These are phyloP conservation scores for Andrographis paniculata DNA, from an alignment of 305 asterid genomes.

Conservation along the genomic window DNA sequence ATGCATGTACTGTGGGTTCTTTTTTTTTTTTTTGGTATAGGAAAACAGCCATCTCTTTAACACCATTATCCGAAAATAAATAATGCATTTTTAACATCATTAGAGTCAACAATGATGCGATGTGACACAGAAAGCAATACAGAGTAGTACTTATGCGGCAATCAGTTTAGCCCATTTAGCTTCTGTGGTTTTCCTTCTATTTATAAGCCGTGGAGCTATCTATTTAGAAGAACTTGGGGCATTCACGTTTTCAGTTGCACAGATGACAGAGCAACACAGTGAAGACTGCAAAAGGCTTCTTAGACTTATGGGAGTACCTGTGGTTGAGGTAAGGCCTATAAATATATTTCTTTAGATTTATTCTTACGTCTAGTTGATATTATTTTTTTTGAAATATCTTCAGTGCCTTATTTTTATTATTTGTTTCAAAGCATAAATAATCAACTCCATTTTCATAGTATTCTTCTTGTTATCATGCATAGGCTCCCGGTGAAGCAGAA, in stretches of 20 bases:
- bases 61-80: too few relatives aligned
- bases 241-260: constrained; percentile 24
- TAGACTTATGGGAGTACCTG: constrained; percentile 95
- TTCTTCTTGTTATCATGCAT: constrained; percentile 16
- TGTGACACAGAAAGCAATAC: too few relatives aligned
- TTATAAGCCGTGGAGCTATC: constrained; percentile 5
- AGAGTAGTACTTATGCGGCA: too few relatives aligned
- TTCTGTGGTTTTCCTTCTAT: not conserved
- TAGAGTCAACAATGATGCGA: too few relatives aligned
- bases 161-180: too few relatives aligned
- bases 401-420: too few relatives aligned
- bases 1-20: too few relatives aligned
- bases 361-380: constrained; percentile 3
- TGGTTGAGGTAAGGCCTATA: constrained; percentile 61
- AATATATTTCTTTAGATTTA: constrained; percentile 3
- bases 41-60: too few relatives aligned
- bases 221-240: constrained; percentile 10
- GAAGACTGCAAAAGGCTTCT: constrained; percentile 96
- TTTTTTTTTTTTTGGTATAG: too few relatives aligned
- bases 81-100: too few relatives aligned
- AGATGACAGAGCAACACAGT: constrained; percentile 87
- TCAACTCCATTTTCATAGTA: not conserved
- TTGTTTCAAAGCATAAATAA: too few relatives aligned
- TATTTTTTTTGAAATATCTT: not conserved
- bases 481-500: constrained; percentile 99